phyloP scores from a whole-genome alignment of 331 rosid genomes.

The Quercus phellos region DNA sequence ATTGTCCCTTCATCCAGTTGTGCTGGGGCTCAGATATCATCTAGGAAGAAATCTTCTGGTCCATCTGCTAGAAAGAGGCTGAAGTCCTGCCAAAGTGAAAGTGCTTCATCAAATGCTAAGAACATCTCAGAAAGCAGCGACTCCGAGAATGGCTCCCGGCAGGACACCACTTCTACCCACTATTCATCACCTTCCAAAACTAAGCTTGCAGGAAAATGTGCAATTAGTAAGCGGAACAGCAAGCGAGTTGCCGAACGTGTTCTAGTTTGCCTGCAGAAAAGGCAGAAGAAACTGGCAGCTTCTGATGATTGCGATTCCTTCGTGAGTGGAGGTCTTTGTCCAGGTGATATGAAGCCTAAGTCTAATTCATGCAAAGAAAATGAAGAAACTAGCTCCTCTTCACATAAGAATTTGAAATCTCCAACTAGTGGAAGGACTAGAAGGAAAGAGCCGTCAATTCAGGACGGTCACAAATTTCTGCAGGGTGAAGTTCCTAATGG shows the following conservation, averaged over 20 bases:
- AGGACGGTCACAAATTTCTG: conserved; percentile 29
- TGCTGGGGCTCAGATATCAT: conserved; percentile 34
- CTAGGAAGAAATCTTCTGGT: conserved; percentile 52
- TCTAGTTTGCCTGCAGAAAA: conserved; percentile 77
- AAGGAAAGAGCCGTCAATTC: conserved; percentile 31
- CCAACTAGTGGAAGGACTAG: conserved; percentile 33
- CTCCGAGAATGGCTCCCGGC: conserved; percentile 82
- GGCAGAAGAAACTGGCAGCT: conserved; percentile 68
- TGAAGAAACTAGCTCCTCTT: conserved; percentile 41
- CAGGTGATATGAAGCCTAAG: conserved; percentile 38
- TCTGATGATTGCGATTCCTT: conserved; percentile 79
- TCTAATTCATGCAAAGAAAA: conserved; percentile 41
- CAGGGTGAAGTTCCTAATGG: conserved; percentile 51
- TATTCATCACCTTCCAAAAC: conserved; percentile 49
- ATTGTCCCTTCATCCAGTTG: conserved; percentile 36
- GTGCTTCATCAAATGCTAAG: conserved; percentile 90
- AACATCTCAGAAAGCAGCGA: conserved; percentile 86
- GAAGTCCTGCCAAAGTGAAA: conserved; percentile 76
- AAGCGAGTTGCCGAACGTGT: conserved; percentile 94
- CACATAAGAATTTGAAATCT: conserved; percentile 35
- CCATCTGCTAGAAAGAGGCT: conserved; percentile 50
- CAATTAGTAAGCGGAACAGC: conserved; percentile 77
- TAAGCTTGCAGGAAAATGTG: conserved; percentile 53
- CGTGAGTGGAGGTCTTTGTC: conserved; percentile 49
- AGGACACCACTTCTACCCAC: conserved; percentile 45